Percentiles rank a stretch among this genome's conserved stretches.
phyloP scores from a whole-genome alignment of 345 rosid genomes.

The Acer saccharum region DNA sequence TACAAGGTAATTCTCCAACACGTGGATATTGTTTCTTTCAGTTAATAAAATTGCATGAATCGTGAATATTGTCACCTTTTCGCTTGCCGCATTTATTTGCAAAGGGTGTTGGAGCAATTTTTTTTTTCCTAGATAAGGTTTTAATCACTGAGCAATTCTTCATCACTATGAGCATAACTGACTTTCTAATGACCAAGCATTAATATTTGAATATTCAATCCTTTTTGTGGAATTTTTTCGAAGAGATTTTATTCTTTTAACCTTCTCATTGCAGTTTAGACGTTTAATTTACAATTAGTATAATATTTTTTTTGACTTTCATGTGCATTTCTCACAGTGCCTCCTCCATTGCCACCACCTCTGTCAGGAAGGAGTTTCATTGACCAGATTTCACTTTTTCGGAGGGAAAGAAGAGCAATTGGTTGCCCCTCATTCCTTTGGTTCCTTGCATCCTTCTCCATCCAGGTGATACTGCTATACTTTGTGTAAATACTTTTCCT shows the following conservation, averaged over 20 bases:
- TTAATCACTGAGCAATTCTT: neutral
- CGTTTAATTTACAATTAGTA: slow-evolving; percentile 18
- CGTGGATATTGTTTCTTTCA: neutral
- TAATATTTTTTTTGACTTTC: slow-evolving; percentile 17
- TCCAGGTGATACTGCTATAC: slow-evolving; percentile 54
- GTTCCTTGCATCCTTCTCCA: slow-evolving; percentile 60
- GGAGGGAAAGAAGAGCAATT: slow-evolving; percentile 50
- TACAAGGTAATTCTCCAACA: neutral
- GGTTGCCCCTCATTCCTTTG: slow-evolving; percentile 85
- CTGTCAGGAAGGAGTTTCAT: slow-evolving; percentile 73
- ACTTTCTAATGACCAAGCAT: neutral
- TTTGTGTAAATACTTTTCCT: slow-evolving; percentile 13
- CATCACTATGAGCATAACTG: neutral
- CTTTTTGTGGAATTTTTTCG: neutral
- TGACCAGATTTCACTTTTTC: slow-evolving; percentile 55
- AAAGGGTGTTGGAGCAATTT: neutral
- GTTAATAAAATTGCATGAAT: neutral
- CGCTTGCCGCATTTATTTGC: neutral
- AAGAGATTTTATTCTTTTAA: neutral
- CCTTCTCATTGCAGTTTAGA: slow-evolving; percentile 7
- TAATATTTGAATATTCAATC: neutral
- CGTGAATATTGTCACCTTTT: neutral
- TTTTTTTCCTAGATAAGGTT: neutral
- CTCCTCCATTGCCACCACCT: slow-evolving; percentile 80
- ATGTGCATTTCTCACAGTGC: slow-evolving; percentile 59